Percentiles rank a stretch among this genome's conserved stretches.
Conservation (phyloP, 768 basidiomycete genomes). For the Psilocybe subaeruginosa region DNA sequence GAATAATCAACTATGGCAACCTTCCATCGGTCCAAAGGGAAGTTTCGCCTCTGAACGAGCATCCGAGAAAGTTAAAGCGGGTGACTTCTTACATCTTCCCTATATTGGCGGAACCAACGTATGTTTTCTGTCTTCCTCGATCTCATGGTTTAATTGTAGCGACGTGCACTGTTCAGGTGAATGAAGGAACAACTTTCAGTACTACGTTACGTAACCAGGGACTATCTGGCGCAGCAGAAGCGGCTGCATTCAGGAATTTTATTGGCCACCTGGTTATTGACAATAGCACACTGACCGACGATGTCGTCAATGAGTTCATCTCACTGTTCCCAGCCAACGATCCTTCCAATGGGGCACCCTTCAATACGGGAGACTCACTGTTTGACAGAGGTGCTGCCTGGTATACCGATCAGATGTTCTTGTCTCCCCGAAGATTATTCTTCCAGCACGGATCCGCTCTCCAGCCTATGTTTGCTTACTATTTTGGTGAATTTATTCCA, state of each 20-base stretch:
- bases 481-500: constrained; percentile 60
- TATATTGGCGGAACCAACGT: constrained; percentile 62
- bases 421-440: constrained; percentile 52
- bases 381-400: constrained; percentile 59
- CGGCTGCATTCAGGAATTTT: constrained; percentile 47
- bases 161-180: constrained; percentile 35
- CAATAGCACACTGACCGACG: constrained; percentile 46
- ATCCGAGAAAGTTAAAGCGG: constrained; percentile 45
- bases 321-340: constrained; percentile 52
- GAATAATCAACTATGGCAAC: constrained; percentile 61
- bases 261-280: constrained; percentile 54
- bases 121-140: constrained; percentile 17
- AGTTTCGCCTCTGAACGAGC: constrained; percentile 51
- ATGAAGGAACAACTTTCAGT: constrained; percentile 55
- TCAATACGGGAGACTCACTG: constrained; percentile 61
- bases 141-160: background rate
- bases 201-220: constrained; percentile 37
- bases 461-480: constrained; percentile 56
- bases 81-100: constrained; percentile 56
- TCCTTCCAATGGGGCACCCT: constrained; percentile 47
- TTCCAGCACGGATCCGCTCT: constrained; percentile 48
- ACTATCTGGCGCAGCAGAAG: constrained; percentile 42
- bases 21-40: constrained; percentile 51
- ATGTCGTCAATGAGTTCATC: constrained; percentile 42
- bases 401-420: constrained; percentile 63